Base-by-base conservation (phyloP, 1,284 basidiomycete species). In the Tremellales sp. region DNA sequence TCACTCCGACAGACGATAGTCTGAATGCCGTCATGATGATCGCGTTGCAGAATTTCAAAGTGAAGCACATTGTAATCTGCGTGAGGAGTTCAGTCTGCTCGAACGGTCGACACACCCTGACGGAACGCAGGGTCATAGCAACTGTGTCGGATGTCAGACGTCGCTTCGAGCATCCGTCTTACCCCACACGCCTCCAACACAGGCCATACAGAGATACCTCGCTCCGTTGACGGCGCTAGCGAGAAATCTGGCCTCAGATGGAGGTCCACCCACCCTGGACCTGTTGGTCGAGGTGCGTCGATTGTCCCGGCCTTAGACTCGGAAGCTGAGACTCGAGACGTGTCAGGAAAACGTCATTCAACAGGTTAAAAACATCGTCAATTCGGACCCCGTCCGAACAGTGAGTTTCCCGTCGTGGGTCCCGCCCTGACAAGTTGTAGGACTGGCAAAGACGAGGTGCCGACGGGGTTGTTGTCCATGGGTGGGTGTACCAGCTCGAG, bases 401-500 rank as follows among this genome's bases (percentile, higher is more conserved):
- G 60, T 61, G 35, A 48, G 60, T 57, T 16, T 16, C 16, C 13
- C 3, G n/a, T 36, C 16, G 28, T 7, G 24, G 5, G 12, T 8
- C 6, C 16, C 19, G 19, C 14, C 18, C n/a, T 42, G 8, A 10
- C 29, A 22, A 33, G 5, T 8, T 8, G 3, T 19, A 65, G 63
- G 68, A 71, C 52, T 68, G 69, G 68, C 61, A 61, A 47, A 48
- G 62, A 43, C 51, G 69, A 38, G 67, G 65, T 19, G 43, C 56
- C 3, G 51, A 63, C 10, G 67, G 67, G 18, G 68, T 71, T 3
- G 61, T 60, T 3, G 56, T 71, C 22, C 69, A 70, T 33, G 69
- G 69, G 2, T 71, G 69, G 69, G 66, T 71, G 22, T 70, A 71
- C 50, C 68, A 71, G 50, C 65, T 71, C n/a, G 68, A 71, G 50